A percentile compares a stretch with the other conserved stretches of the same genome.
Conservation (phyloP, 1,284 basidiomycete species). For the Malassezia brasiliensis region DNA sequence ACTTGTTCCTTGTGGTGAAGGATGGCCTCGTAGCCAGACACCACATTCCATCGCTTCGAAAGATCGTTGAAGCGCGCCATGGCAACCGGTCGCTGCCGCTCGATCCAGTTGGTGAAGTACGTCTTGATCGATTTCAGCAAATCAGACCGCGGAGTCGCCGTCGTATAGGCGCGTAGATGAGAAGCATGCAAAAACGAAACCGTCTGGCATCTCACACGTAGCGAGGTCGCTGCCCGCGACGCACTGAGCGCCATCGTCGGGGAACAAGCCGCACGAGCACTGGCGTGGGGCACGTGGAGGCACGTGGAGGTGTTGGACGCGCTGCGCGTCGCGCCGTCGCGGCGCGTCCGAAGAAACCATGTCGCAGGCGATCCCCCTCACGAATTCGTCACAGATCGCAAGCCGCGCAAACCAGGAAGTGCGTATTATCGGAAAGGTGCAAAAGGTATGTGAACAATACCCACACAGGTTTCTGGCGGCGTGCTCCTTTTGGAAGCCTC, state of each 20-base stretch:
- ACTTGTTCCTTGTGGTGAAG: constrained; percentile 27
- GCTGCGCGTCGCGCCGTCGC: constrained; percentile 5
- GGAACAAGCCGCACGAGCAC: not conserved
- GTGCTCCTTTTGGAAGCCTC: constrained; percentile 35
- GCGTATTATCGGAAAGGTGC: constrained; percentile 38
- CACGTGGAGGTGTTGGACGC: constrained; percentile 6
- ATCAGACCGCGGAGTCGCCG: not conserved
- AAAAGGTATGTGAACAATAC: constrained; percentile 10
- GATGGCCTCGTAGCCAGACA: constrained; percentile 32
- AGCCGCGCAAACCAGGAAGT: constrained; percentile 27
- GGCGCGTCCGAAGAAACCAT: constrained; percentile 17
- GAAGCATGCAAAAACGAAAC: no score
- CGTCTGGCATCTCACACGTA: not conserved
- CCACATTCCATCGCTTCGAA: constrained; percentile 29
- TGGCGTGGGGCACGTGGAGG: constrained; percentile 6
- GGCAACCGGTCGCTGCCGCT: constrained; percentile 2
- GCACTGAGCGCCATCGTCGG: not conserved
- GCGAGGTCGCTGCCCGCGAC: not conserved
- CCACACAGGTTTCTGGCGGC: constrained; percentile 27
- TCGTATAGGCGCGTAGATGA: not conserved
- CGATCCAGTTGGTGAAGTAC: constrained; percentile 2
- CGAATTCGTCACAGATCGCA: constrained; percentile 38
- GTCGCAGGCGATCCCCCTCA: constrained; percentile 37
- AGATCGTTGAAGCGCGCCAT: constrained; percentile 16
- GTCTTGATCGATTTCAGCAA: not conserved